Percentiles rank a stretch among this genome's conserved stretches.
These are phyloP conservation scores for Pythium diclinum DNA, from an alignment of 352 stramenopile genomes.

Conservation along the genomic window DNA sequence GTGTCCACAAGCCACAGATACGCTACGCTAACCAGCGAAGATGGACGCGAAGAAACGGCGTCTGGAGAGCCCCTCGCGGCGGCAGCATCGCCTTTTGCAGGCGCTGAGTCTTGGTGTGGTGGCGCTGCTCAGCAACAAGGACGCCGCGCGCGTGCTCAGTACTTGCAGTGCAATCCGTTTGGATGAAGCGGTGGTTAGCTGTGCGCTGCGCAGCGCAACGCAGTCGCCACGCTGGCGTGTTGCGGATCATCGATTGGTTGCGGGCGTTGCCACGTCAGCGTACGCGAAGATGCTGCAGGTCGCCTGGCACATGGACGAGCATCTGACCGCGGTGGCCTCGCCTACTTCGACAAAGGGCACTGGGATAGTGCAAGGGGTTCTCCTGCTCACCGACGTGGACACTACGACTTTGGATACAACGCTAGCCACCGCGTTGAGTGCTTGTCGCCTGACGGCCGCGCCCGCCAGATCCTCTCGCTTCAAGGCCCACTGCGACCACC, in stretches of 20 bases:
- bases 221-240: background rate
- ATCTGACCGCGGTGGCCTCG: background rate
- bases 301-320: slow-evolving; percentile 1
- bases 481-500: background rate
- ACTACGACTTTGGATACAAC: background rate
- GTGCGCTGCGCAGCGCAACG: slow-evolving; percentile 6
- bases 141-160: background rate
- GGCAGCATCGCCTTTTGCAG: background rate
- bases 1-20: no score
- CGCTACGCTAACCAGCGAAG: background rate
- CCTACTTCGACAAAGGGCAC: background rate
- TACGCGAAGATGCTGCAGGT: background rate
- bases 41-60: slow-evolving; percentile 6
- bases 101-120: slow-evolving; percentile 1
- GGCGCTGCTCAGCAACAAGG: background rate
- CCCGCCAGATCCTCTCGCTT: background rate
- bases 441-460: background rate
- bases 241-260: background rate
- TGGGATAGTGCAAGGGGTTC: background rate
- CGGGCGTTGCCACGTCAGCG: background rate
- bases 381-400: background rate
- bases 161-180: background rate
- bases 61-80: background rate
- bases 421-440: background rate
- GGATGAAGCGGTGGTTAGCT: background rate